These are phyloP conservation scores for Phytophthora hibernalis DNA, from an alignment of 352 stramenopile genomes.

Conservation along the genomic window DNA sequence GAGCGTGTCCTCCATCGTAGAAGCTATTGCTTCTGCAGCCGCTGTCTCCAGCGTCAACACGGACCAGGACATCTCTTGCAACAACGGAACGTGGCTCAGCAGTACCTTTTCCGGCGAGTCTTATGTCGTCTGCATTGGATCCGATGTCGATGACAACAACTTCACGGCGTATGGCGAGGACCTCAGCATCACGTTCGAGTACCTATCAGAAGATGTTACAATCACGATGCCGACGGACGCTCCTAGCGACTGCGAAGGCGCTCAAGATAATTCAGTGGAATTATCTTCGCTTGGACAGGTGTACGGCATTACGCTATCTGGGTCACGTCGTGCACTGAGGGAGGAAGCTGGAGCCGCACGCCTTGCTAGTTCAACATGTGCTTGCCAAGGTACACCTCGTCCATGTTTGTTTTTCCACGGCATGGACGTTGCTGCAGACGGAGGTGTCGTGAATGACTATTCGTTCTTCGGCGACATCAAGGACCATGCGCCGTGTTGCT, in stretches of 20 bases:
- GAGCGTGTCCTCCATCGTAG: slow-evolving; percentile 38
- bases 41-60: slow-evolving; percentile 44
- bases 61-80: slow-evolving; percentile 48
- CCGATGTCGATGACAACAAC: slow-evolving; percentile 12
- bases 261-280: slow-evolving; percentile 23
- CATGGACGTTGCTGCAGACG: slow-evolving; percentile 44
- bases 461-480: slow-evolving; percentile 58
- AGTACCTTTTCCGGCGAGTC: slow-evolving; percentile 39
- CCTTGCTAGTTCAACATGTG: slow-evolving; percentile 41
- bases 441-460: slow-evolving; percentile 38
- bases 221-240: slow-evolving; percentile 31
- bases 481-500: slow-evolving; percentile 59
- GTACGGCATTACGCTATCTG: slow-evolving; percentile 24
- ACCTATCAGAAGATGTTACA: slow-evolving; percentile 28
- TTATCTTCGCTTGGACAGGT: slow-evolving; percentile 35
- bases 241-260: slow-evolving; percentile 29
- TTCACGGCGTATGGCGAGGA: slow-evolving; percentile 50
- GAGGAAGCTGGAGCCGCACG: slow-evolving; percentile 24
- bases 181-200: slow-evolving; percentile 38
- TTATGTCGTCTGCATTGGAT: slow-evolving; percentile 50
- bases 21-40: slow-evolving; percentile 35
- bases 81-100: slow-evolving; percentile 35
- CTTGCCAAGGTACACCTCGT: slow-evolving; percentile 42
- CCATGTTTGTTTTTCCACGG: slow-evolving; percentile 66
- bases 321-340: slow-evolving; percentile 24